Base-by-base conservation (phyloP, 2,329 filamentous ascomycete species). In the Fusarium miscanthi region DNA sequence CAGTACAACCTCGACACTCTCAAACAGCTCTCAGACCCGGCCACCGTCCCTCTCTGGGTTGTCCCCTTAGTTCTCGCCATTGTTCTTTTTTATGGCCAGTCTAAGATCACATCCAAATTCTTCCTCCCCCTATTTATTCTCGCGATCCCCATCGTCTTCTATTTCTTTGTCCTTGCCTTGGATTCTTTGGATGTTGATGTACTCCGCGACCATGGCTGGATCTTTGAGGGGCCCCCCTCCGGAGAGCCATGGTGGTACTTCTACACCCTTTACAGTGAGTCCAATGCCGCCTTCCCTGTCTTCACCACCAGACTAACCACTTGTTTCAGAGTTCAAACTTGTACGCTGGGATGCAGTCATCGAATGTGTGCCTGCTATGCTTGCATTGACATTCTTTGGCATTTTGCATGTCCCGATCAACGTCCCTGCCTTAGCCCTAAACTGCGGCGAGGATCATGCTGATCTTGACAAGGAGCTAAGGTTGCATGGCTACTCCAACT, bases 351-450 rank as follows among this genome's bases (percentile, higher is more conserved):
- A 88, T 48, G 96, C 95, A 6, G 88, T 99, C 53, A 84, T 87
- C n/a, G 91, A 94, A 77, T 95, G 93, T 2, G 87, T 98, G 35
- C 96, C 96, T 2, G 95, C 96, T 35, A 98, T 99, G 93, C 91
- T 99, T 77, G 96, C 96, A 1, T 84, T 99, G 68, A 98, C 96
- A 0, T 99, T 99, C 85, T 99, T 99, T 77, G 96, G 96, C 58
- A 92, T 99, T 62, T 88, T 99, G 6, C 96, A 99, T 80, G 96
- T 99, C 6, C 96, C 96, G 0, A 99, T 99, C 83, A 99, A 99
- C 77, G 95, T 99, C 8, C 96, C 96, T 5, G 96, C 96, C 5
- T 84, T 99, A 65, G 96, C 94, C 1, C 92, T 97, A 53, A 94
- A 94, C 37, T 94, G 93, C 8, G 94, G 94, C 46, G 95, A 98